Percentiles rank a stretch among this genome's conserved stretches.
These are phyloP conservation scores for Paracamarosporium sp. DNA, from an alignment of 2,329 filamentous ascomycete genomes.

Conservation along the genomic window DNA sequence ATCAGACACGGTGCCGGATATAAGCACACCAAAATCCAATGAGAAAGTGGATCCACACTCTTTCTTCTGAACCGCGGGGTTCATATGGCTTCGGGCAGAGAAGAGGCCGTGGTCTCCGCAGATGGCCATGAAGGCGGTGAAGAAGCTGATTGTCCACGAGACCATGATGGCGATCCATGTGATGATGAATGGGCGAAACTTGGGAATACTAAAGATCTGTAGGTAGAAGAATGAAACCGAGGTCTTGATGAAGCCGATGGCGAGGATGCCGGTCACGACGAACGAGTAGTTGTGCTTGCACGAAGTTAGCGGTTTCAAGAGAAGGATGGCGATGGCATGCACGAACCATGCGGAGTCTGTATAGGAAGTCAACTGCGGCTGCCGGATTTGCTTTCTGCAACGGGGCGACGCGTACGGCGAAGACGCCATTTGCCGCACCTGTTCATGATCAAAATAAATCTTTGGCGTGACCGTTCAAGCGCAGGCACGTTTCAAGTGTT, in stretches of 20 bases:
- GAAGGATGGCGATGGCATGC: background rate
- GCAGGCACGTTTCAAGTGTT: too few relatives aligned
- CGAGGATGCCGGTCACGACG: constrained; percentile 5
- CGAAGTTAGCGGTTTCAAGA: background rate
- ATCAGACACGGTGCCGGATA: constrained; percentile 5
- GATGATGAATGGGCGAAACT: constrained; percentile 7
- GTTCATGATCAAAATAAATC: background rate
- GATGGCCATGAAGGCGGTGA: background rate
- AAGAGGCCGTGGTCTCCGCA: constrained; percentile 11
- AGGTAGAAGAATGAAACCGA: constrained; percentile 15
- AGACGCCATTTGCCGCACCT: constrained; percentile 2
- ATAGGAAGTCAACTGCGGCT: constrained; percentile 3
- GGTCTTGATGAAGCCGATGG: constrained; percentile 10
- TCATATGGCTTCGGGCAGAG: background rate
- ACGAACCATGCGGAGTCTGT: constrained; percentile 4
- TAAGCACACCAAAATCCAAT: constrained; percentile 3
- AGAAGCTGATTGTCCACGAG: constrained; percentile 10
- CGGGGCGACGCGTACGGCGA: background rate
- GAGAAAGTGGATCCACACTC: background rate
- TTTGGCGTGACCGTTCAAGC: too few relatives aligned
- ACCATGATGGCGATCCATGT: constrained; percentile 9
- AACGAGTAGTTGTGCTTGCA: constrained; percentile 5
- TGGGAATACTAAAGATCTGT: constrained; percentile 9
- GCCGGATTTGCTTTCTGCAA: background rate
- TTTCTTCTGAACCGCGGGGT: background rate